phyloP scores from a whole-genome alignment of 2,329 filamentous ascomycete species.

The Chrysoporthe deuterocubensis region DNA sequence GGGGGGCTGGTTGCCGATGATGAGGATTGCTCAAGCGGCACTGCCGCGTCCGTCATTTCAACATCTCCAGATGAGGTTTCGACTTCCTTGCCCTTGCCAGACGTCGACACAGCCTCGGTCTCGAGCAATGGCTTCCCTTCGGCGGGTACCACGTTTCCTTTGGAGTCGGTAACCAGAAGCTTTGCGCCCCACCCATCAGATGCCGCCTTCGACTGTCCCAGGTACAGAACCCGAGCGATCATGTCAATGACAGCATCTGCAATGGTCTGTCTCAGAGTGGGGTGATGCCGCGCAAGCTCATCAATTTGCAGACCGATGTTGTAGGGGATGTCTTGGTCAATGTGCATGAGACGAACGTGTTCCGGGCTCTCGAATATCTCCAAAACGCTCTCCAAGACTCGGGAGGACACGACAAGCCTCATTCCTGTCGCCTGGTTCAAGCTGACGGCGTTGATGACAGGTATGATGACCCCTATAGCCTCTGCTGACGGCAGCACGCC shows the following conservation, averaged over 20 bases:
- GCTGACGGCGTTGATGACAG: slow-evolving; percentile 91
- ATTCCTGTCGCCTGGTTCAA: slow-evolving; percentile 80
- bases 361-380: slow-evolving; percentile 94
- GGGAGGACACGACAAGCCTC: slow-evolving; percentile 82
- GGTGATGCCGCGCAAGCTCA: slow-evolving; percentile 92
- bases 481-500: slow-evolving; percentile 88
- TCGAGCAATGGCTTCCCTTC: slow-evolving; percentile 45
- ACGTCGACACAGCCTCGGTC: slow-evolving; percentile 32
- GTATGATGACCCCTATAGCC: slow-evolving; percentile 83
- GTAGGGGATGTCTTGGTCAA: slow-evolving; percentile 70
- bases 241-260: slow-evolving; percentile 86
- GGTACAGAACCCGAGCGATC: slow-evolving; percentile 77
- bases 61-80: slow-evolving; percentile 54
- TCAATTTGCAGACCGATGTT: slow-evolving; percentile 86
- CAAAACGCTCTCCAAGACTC: slow-evolving; percentile 83
- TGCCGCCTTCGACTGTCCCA: slow-evolving; percentile 73
- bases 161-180: slow-evolving; percentile 65
- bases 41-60: slow-evolving; percentile 65
- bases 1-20: not conserved
- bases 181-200: slow-evolving; percentile 77
- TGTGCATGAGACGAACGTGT: slow-evolving; percentile 83
- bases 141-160: slow-evolving; percentile 63
- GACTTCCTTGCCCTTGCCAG: slow-evolving; percentile 46
- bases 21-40: not conserved
- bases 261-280: slow-evolving; percentile 77